Evolutionary conservation across 306 rosid species (phyloP).

Genomic region (Citrullus amarus): DNA sequence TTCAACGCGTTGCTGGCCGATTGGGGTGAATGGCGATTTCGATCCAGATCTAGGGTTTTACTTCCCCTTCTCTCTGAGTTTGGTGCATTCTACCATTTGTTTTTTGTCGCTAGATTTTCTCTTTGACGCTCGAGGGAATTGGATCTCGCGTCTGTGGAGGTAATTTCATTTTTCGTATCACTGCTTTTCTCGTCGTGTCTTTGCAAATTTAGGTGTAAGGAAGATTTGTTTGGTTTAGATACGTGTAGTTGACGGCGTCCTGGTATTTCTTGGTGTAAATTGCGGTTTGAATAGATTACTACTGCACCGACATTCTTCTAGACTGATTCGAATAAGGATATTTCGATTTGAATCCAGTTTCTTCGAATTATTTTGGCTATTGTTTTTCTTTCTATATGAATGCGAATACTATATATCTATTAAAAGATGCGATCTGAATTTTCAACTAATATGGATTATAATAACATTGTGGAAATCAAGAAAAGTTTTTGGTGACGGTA

Average conservation of each 20-base stretch:
- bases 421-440: background rate
- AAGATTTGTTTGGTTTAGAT: background rate
- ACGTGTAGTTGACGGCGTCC: background rate
- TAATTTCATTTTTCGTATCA: constrained; percentile 1
- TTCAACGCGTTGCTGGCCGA: background rate
- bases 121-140: constrained; percentile 17
- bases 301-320: background rate
- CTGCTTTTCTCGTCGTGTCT: background rate
- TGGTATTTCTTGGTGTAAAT: background rate
- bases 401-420: background rate
- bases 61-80: background rate
- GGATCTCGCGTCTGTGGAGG: constrained; percentile 36
- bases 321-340: background rate
- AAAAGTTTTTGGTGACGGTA: background rate
- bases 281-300: background rate
- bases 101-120: background rate
- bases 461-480: background rate
- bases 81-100: background rate
- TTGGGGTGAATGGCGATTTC: constrained; percentile 6
- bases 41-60: constrained; percentile 30
- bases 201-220: background rate
- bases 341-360: background rate
- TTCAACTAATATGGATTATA: background rate
- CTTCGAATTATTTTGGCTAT: background rate
- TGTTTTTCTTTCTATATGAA: background rate